A percentile compares a stretch with the other conserved stretches of the same genome.
Evolutionary conservation across 2,329 filamentous ascomycete species (phyloP).

Genomic region (Aureobasidium sp.): DNA sequence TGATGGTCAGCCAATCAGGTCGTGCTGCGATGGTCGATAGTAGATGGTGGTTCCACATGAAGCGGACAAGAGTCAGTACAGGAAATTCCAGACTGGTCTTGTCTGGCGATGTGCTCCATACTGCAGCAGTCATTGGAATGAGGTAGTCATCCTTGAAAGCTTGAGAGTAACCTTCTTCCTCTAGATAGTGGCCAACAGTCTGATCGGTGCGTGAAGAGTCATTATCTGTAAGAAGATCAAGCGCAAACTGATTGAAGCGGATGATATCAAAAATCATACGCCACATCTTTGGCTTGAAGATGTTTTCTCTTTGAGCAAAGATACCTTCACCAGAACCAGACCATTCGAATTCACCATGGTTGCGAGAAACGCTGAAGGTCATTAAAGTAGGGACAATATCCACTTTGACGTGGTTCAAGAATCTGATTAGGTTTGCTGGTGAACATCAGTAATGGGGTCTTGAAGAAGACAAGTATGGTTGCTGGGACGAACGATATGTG

Average conservation of each 20-base stretch:
- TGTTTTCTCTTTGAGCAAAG: conserved; percentile 62
- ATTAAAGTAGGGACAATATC: conserved; percentile 59
- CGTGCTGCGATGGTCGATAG: conserved; percentile 54
- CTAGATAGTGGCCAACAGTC: conserved; percentile 68
- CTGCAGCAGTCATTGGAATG: conserved; percentile 71
- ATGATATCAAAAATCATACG: conserved; percentile 77
- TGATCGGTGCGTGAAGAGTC: conserved; percentile 28
- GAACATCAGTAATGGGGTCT: conserved; percentile 7
- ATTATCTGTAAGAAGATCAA: conserved; percentile 58
- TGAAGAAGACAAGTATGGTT: not conserved
- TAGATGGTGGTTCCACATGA: conserved; percentile 79
- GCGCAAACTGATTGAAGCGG: conserved; percentile 73
- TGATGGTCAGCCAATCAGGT: conserved; percentile 66
- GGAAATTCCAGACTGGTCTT: conserved; percentile 69
- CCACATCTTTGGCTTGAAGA: conserved; percentile 66
- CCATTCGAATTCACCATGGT: conserved; percentile 74
- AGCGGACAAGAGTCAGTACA: conserved; percentile 62
- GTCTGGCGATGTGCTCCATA: conserved; percentile 75
- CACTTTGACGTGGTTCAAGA: conserved; percentile 59
- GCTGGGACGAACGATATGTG: conserved; percentile 64
- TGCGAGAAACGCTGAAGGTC: conserved; percentile 69
- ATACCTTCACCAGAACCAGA: conserved; percentile 56
- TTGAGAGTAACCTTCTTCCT: conserved; percentile 67
- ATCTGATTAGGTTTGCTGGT: conserved; percentile 69
- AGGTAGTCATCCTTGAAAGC: conserved; percentile 74